Base-by-base conservation (phyloP, 306 rosid species). In the Quillaja saponaria region DNA sequence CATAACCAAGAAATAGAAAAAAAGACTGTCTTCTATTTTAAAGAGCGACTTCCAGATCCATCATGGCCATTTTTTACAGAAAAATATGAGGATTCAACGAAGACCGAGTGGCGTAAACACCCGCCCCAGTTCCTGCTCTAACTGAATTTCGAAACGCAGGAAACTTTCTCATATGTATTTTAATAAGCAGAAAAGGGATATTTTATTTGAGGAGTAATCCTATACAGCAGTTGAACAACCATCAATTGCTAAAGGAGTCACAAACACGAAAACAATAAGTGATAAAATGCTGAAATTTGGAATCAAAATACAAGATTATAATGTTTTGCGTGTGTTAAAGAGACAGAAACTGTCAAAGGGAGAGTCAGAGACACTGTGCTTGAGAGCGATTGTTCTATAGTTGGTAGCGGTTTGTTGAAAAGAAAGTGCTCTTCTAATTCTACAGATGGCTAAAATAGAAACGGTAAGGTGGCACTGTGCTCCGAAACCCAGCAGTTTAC, bases 181-280 rank as follows among this genome's bases (percentile, higher is more conserved):
- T 49, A 14, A 52, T 11, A 40, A 14, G 7, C n/a, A 34, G 10
- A 21, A 55, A 49, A 19, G 6, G 9, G 44, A 31, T 61, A 17
- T 51, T 67, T 64, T 57, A 18, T 42, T 49, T 66, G 65, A 55
- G 75, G 50, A 45, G 46, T 16, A 64, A 68, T 34, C n/a, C 61
- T 37, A 13, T 41, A 47, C 61, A 61, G 81, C 74, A 58, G 81
- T 63, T 79, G 77, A 75, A 75, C 83, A 69, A 72, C 83, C 79
- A 67, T 69, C 40, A 69, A 69, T 61, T 65, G 77, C 48, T 65
- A 64, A 20, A 63, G 38, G 10, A 20, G 41, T 49, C 66, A 74
- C 68, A 73, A 61, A 40, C 80, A 67, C 67, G 79, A 80, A 85
- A 78, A 71, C 60, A 84, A 62, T 38, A 16, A 46, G 37, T 10